A percentile compares a stretch with the other conserved stretches of the same genome.
phyloP scores from a whole-genome alignment of 805 yeast species.

The Teunomyces kruisii region DNA sequence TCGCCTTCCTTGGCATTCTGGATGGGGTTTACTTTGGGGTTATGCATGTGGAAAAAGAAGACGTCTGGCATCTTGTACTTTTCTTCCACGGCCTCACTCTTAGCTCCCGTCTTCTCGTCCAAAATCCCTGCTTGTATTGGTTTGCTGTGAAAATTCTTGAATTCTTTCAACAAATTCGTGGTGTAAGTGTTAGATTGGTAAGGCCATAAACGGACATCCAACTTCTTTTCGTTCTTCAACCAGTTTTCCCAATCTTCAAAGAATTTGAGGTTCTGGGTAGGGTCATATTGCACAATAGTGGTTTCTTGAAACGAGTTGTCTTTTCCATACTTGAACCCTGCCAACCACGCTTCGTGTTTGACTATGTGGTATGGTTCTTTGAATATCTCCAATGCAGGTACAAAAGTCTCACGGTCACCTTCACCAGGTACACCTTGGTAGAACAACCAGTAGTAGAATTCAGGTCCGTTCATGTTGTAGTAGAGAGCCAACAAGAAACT shows the following conservation, averaged over 20 bases:
- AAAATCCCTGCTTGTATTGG: neutral
- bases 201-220: slow-evolving; percentile 18
- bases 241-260: slow-evolving; percentile 27
- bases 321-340: slow-evolving; percentile 14
- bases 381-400: slow-evolving; percentile 38
- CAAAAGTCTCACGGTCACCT: slow-evolving; percentile 39
- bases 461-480: slow-evolving; percentile 33
- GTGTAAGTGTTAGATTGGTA: slow-evolving; percentile 16
- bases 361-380: slow-evolving; percentile 33
- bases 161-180: slow-evolving; percentile 11
- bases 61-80: slow-evolving; percentile 15
- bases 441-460: slow-evolving; percentile 27
- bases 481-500: slow-evolving; percentile 31
- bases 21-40: slow-evolving; percentile 20
- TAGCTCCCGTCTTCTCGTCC: slow-evolving; percentile 6
- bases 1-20: slow-evolving; percentile 11
- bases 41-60: slow-evolving; percentile 22
- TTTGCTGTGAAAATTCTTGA: slow-evolving; percentile 6
- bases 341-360: slow-evolving; percentile 19
- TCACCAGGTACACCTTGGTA: slow-evolving; percentile 36
- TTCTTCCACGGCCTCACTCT: neutral
- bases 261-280: slow-evolving; percentile 12
- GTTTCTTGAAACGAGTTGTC: slow-evolving; percentile 18
- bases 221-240: slow-evolving; percentile 15
- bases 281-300: slow-evolving; percentile 24